Conservation (phyloP, 2,329 filamentous ascomycete genomes). For the Zymoseptoria crescenta region DNA sequence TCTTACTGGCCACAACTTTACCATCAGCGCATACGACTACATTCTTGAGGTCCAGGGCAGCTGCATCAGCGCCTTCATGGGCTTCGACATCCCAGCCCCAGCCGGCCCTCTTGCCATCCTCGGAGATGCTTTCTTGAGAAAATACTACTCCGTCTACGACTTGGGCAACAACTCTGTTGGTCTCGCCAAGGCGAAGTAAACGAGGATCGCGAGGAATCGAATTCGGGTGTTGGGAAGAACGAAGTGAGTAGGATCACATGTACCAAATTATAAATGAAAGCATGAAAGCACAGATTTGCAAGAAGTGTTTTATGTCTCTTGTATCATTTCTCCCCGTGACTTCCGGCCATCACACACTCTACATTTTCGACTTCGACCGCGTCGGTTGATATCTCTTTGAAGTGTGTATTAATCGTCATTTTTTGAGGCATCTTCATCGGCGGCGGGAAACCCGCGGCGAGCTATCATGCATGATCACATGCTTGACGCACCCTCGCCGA, state of each 20-base stretch:
- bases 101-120: constrained; percentile 90
- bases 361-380: too few relatives aligned
- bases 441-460: neutral
- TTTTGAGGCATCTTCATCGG: neutral
- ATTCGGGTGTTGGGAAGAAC: too few relatives aligned
- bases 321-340: neutral
- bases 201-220: neutral
- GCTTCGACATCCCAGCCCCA: constrained; percentile 77
- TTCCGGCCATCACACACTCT: too few relatives aligned
- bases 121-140: constrained; percentile 73
- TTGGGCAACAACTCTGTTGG: constrained; percentile 82
- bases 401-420: too few relatives aligned
- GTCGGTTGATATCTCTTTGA: neutral
- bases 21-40: constrained; percentile 82
- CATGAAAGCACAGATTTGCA: neutral
- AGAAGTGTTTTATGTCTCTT: neutral
- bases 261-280: neutral
- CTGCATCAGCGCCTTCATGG: constrained; percentile 97
- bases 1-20: constrained; percentile 86
- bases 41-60: constrained; percentile 90
- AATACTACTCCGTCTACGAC: constrained; percentile 95
- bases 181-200: constrained; percentile 72
- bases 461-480: neutral
- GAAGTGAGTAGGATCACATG: neutral
- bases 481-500: neutral